Conservation (phyloP, 1,284 basidiomycete genomes). For the Xerocomus amazonicus region DNA sequence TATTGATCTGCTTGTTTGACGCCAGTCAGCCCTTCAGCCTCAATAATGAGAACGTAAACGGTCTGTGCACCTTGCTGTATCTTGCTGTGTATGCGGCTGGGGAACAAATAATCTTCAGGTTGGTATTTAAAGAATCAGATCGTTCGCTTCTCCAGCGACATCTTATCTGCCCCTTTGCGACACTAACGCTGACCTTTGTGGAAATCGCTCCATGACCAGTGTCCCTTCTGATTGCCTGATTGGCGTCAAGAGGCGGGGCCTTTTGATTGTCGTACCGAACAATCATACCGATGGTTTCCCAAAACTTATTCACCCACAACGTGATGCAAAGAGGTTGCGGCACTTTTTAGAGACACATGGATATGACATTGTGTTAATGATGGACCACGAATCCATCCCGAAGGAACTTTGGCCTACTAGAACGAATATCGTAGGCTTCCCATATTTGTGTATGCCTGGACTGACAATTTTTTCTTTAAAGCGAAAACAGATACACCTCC, state of each 20-base stretch:
- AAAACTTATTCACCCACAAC: constrained; percentile 13
- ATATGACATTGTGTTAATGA: constrained; percentile 34
- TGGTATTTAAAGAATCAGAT: no score
- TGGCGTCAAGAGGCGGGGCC: constrained; percentile 10
- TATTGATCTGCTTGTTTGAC: constrained; percentile 3
- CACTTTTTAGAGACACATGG: constrained; percentile 23
- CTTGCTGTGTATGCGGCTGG: neutral
- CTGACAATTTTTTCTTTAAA: constrained; percentile 28
- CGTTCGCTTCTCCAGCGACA: neutral
- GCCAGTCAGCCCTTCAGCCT: neutral
- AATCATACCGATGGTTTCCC: neutral
- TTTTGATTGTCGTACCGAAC: constrained; percentile 23
- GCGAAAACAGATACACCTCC: constrained; percentile 30
- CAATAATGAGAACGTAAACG: neutral
- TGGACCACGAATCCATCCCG: constrained; percentile 21
- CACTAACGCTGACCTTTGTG: neutral
- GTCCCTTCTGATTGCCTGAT: neutral
- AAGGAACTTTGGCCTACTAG: constrained; percentile 20
- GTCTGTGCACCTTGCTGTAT: neutral
- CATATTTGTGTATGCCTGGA: neutral
- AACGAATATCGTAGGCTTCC: constrained; percentile 27
- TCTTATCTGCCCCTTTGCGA: constrained; percentile 12
- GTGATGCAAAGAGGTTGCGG: constrained; percentile 12
- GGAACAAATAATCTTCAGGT: no score
- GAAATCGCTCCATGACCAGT: constrained; percentile 5